Evolutionary conservation across 139 green algal species (phyloP).

Genomic region (Chlorella sorokiniana): DNA sequence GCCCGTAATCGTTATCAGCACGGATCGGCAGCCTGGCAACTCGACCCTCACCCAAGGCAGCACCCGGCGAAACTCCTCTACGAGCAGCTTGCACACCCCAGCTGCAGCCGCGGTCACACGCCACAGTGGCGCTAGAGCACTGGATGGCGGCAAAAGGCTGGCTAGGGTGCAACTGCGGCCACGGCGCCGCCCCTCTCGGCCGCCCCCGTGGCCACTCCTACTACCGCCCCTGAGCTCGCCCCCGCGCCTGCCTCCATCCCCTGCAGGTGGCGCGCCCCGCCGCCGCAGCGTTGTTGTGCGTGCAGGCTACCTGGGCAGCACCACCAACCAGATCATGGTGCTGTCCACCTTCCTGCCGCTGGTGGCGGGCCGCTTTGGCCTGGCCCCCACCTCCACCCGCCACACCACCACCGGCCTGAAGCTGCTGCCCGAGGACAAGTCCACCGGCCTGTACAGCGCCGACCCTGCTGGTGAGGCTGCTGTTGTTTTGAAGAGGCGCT

Average conservation of each 20-base stretch:
- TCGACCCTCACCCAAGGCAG: no score
- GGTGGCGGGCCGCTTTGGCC: constrained; percentile 86
- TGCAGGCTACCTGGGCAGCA: constrained; percentile 76
- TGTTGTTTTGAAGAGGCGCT: background rate
- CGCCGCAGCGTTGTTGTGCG: constrained; percentile 56
- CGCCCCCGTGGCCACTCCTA: no score
- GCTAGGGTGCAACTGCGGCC: no score
- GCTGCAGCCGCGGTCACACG: no score
- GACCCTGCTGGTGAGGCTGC: constrained; percentile 71
- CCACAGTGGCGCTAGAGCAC: no score
- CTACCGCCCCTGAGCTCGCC: no score
- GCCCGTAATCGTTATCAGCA: no score
- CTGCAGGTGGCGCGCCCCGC: constrained; percentile 12
- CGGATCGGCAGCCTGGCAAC: no score
- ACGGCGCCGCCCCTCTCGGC: no score
- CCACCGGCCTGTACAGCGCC: constrained; percentile 64
- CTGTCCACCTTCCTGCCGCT: constrained; percentile 79
- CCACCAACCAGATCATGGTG: constrained; percentile 92
- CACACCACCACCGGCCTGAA: constrained; percentile 79
- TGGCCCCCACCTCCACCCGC: constrained; percentile 87
- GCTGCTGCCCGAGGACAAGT: constrained; percentile 70
- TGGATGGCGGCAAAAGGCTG: no score
- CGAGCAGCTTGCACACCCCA: no score
- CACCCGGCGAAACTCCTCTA: no score
- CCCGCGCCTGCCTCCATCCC: background rate